Conservation (phyloP, 257 asterid species). For the Scutellaria barbata region DNA sequence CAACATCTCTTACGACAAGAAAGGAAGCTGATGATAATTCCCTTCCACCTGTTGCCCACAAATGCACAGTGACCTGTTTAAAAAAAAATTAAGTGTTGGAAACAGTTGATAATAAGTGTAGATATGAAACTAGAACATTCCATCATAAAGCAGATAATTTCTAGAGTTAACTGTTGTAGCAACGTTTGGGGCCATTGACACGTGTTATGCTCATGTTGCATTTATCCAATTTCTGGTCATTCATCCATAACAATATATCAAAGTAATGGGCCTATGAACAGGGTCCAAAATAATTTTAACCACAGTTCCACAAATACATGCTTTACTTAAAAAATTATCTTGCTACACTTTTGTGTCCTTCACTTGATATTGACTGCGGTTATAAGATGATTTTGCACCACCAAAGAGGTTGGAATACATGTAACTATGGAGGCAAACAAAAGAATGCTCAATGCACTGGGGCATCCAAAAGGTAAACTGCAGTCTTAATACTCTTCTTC, state of each 20-base stretch:
- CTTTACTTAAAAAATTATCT: no score
- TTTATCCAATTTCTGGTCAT: background rate
- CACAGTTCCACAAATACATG: background rate
- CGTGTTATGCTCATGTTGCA: slow-evolving; percentile 1
- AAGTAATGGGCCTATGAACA: background rate
- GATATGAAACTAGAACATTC: slow-evolving; percentile 12
- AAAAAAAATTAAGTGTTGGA: slow-evolving; percentile 30
- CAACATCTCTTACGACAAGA: slow-evolving; percentile 59
- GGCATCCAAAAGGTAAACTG: background rate
- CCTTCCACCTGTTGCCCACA: slow-evolving; percentile 86
- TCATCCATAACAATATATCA: background rate
- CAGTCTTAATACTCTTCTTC: background rate
- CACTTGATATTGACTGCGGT: background rate
- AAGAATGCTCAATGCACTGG: background rate
- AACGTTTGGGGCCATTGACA: background rate
- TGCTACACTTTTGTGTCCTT: background rate
- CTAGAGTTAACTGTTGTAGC: slow-evolving; percentile 1
- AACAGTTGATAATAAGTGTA: slow-evolving; percentile 1
- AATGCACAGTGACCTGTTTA: slow-evolving; percentile 75
- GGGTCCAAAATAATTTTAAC: background rate
- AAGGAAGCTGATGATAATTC: slow-evolving; percentile 72
- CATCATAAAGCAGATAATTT: slow-evolving; percentile 6
- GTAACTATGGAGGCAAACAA: background rate
- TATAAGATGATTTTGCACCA: background rate
- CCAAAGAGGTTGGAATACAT: background rate